Evolutionary conservation across 2,329 filamentous ascomycete species (phyloP).

Genomic region (Helotiales sp.): DNA sequence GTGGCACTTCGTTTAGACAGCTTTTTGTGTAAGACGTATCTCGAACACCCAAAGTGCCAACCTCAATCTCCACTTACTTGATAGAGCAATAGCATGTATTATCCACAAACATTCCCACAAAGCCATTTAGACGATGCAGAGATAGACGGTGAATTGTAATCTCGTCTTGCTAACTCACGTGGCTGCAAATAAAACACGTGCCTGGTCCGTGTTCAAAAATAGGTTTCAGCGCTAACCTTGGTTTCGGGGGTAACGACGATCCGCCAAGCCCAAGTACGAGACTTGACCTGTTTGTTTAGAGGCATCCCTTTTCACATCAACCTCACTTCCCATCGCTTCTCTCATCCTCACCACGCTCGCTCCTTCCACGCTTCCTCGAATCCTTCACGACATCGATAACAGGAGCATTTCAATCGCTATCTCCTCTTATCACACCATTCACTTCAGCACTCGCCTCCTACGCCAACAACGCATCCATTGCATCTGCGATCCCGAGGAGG

Average conservation of each 20-base stretch:
- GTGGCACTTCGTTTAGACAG: too few species aligned
- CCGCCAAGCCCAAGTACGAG: slow-evolving; percentile 26
- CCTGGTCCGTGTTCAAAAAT: slow-evolving; percentile 23
- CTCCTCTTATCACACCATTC: slow-evolving; percentile 30
- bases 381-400: slow-evolving; percentile 19
- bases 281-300: slow-evolving; percentile 28
- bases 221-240: slow-evolving; percentile 23
- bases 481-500: slow-evolving; percentile 15
- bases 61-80: too few species aligned
- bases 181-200: slow-evolving; percentile 7
- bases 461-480: slow-evolving; percentile 11
- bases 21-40: too few species aligned
- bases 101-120: too few species aligned
- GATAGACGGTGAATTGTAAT: background rate
- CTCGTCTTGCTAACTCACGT: background rate
- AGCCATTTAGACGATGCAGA: background rate
- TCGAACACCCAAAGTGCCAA: too few species aligned
- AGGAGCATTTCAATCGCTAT: slow-evolving; percentile 33
- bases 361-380: slow-evolving; percentile 21
- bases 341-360: slow-evolving; percentile 3
- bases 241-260: slow-evolving; percentile 27
- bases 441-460: slow-evolving; percentile 13
- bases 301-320: slow-evolving; percentile 26
- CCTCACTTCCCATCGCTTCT: slow-evolving; percentile 8
- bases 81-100: too few species aligned